phyloP scores from a whole-genome alignment of 176 grass and related monocot genomes.

The Bolboschoenus planiculmis region DNA sequence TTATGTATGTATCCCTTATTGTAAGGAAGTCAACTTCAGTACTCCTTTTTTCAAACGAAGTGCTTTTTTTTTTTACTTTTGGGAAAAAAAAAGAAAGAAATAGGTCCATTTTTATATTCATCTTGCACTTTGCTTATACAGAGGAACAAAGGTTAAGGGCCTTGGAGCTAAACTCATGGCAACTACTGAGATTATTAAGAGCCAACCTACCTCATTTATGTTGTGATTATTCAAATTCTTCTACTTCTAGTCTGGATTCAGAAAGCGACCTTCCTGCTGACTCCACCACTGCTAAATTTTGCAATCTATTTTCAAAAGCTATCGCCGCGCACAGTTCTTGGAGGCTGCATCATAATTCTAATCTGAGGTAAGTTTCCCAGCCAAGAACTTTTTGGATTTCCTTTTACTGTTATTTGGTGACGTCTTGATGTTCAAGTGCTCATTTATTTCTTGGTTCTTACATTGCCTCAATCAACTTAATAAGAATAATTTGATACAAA shows the following conservation, averaged over 20 bases:
- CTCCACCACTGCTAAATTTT: slow-evolving; percentile 41
- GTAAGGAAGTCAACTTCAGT: not conserved
- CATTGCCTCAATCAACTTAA: not conserved
- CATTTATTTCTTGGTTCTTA: not conserved
- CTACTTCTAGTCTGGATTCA: slow-evolving; percentile 19
- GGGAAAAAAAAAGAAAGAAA: not conserved
- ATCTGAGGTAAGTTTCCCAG: slow-evolving; percentile 40
- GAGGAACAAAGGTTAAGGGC: slow-evolving; percentile 62
- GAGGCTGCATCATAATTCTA: slow-evolving; percentile 26
- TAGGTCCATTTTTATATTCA: not conserved
- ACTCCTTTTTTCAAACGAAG: not conserved
- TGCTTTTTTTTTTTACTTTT: not conserved
- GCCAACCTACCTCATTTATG: slow-evolving; percentile 54
- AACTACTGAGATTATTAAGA: slow-evolving; percentile 74
- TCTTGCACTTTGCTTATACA: slow-evolving; percentile 26
- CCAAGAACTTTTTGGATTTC: not conserved
- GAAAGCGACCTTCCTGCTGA: slow-evolving; percentile 18
- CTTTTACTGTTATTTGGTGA: not conserved
- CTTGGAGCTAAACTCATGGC: slow-evolving; percentile 83
- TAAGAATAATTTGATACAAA: not conserved
- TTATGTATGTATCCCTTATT: not conserved
- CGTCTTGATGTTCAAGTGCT: not conserved
- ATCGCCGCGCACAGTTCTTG: slow-evolving; percentile 38
- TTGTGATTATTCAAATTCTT: slow-evolving; percentile 41
- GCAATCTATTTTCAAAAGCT: slow-evolving; percentile 61